Percentiles rank a stretch among this genome's conserved stretches.
phyloP scores from a whole-genome alignment of 1,284 basidiomycete genomes.

The Thelephora terrestris region DNA sequence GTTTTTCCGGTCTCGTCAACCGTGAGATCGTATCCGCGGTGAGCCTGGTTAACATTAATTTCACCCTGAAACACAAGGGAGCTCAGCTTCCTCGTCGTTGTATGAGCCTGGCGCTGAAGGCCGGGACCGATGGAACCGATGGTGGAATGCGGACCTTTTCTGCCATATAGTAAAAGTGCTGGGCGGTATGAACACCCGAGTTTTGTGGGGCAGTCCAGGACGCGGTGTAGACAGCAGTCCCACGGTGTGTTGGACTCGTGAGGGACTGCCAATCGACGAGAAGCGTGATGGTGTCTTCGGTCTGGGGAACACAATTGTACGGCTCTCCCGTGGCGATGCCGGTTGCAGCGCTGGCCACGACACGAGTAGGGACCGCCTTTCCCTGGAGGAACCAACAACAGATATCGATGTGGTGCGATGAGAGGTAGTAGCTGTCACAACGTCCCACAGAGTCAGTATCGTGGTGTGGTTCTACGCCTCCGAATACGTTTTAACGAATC shows the following conservation, averaged over 20 bases:
- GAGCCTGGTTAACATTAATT: slow-evolving; percentile 86
- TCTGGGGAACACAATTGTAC: slow-evolving; percentile 74
- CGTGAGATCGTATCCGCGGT: slow-evolving; percentile 84
- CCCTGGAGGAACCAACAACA: slow-evolving; percentile 89
- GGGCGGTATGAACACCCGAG: slow-evolving; percentile 74
- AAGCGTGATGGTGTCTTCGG: slow-evolving; percentile 92
- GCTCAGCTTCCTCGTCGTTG: slow-evolving; percentile 2
- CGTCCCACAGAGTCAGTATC: neutral
- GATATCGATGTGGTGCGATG: slow-evolving; percentile 88
- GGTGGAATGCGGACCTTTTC: slow-evolving; percentile 48
- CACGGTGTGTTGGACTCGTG: slow-evolving; percentile 57
- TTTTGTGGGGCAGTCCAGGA: slow-evolving; percentile 81
- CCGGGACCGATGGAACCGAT: neutral
- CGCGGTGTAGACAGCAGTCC: slow-evolving; percentile 84
- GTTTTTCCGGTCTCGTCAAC: slow-evolving; percentile 75
- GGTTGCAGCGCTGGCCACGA: slow-evolving; percentile 79
- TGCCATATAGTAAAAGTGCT: slow-evolving; percentile 93
- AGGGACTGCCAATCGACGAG: slow-evolving; percentile 87
- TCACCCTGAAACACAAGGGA: slow-evolving; percentile 50
- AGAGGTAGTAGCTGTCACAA: slow-evolving; percentile 73
- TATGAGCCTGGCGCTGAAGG: neutral
- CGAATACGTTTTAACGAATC: slow-evolving; percentile 6
- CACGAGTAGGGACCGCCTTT: slow-evolving; percentile 67
- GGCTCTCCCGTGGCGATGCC: slow-evolving; percentile 84
- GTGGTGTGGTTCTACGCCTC: neutral